phyloP scores from a whole-genome alignment of 31 red algal species.

The Asparagopsis taxiformis region DNA sequence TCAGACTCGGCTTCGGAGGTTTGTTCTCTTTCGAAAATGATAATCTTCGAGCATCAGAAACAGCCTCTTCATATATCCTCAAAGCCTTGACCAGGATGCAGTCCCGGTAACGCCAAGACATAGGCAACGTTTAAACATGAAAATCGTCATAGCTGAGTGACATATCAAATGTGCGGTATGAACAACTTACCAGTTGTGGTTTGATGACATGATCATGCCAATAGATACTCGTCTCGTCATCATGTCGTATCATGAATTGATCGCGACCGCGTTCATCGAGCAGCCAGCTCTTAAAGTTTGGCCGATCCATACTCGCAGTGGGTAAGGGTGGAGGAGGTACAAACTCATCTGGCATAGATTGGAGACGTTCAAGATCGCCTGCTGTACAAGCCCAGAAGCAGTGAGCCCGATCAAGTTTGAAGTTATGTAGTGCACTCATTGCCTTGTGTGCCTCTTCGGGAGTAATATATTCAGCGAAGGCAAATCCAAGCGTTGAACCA shows the following conservation, averaged over 20 bases:
- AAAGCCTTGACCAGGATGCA: slow-evolving; percentile 9
- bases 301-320: slow-evolving; percentile 29
- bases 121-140: too few species aligned
- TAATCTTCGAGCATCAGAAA: slow-evolving; percentile 43
- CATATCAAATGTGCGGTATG: too few species aligned
- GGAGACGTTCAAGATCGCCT: slow-evolving; percentile 70
- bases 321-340: slow-evolving; percentile 58
- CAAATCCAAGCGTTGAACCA: slow-evolving; percentile 82
- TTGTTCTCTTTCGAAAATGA: not conserved
- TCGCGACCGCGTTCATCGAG: slow-evolving; percentile 89
- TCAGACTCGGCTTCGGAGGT: too few species aligned
- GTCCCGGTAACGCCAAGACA: too few species aligned
- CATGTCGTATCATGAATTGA: slow-evolving; percentile 91
- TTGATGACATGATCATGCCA: slow-evolving; percentile 95
- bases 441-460: slow-evolving; percentile 89
- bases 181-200: slow-evolving; percentile 64
- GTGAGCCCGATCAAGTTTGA: slow-evolving; percentile 76
- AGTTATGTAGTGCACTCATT: slow-evolving; percentile 63
- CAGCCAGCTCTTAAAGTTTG: slow-evolving; percentile 80
- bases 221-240: slow-evolving; percentile 75
- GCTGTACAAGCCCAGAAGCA: slow-evolving; percentile 69
- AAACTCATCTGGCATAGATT: slow-evolving; percentile 65
- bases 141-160: too few species aligned
- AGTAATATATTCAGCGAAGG: slow-evolving; percentile 77
- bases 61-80: slow-evolving; percentile 65